phyloP scores from a whole-genome alignment of 352 stramenopile species.

The Pythium angustatum region DNA sequence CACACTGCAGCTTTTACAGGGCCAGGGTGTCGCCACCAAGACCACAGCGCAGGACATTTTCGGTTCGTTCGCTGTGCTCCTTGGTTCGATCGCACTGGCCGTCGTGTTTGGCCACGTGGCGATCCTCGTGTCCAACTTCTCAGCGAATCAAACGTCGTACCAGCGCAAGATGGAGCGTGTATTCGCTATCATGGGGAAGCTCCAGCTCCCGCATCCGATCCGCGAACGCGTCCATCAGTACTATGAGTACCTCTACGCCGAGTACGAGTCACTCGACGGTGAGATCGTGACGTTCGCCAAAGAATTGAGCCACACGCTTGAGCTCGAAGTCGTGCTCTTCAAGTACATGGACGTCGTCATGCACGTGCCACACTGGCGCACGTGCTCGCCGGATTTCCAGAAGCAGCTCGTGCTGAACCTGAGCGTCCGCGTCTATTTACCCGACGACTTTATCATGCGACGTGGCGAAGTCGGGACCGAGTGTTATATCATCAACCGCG shows the following conservation, averaged over 20 bases:
- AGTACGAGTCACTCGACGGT: constrained; percentile 64
- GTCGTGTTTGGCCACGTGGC: constrained; percentile 70
- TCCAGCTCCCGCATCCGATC: constrained; percentile 41
- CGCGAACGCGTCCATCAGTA: constrained; percentile 59
- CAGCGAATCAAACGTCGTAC: constrained; percentile 50
- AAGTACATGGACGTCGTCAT: constrained; percentile 71
- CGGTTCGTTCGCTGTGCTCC: constrained; percentile 40
- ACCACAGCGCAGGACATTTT: constrained; percentile 43
- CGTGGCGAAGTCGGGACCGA: constrained; percentile 53
- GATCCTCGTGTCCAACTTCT: constrained; percentile 64
- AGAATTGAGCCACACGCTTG: constrained; percentile 49
- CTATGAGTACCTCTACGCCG: constrained; percentile 60
- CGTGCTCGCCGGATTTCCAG: constrained; percentile 61
- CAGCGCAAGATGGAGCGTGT: constrained; percentile 70
- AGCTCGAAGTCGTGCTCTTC: constrained; percentile 63
- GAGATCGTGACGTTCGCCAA: constrained; percentile 48
- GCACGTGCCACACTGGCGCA: constrained; percentile 53
- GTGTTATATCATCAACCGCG: constrained; percentile 73
- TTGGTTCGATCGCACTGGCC: constrained; percentile 58
- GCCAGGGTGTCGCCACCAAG: constrained; percentile 41
- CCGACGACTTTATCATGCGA: constrained; percentile 71
- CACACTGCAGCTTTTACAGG: constrained; percentile 49
- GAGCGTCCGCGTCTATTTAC: constrained; percentile 64
- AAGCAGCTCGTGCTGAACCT: constrained; percentile 60
- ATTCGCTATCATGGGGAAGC: constrained; percentile 56